phyloP scores from a whole-genome alignment of 768 basidiomycete genomes.

The Serendipita vermifera region DNA sequence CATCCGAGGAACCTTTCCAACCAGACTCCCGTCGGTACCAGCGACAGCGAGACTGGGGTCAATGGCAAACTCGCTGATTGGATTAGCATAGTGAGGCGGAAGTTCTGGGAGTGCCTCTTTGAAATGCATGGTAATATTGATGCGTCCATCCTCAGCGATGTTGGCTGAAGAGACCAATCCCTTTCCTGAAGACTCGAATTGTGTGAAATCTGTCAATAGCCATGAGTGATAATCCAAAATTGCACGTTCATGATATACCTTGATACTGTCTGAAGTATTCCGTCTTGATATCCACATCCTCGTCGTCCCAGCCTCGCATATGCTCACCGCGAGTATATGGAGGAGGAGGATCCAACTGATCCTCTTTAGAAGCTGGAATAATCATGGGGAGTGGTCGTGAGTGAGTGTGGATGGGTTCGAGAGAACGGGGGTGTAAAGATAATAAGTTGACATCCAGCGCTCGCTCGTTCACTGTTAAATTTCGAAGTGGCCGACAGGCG shows the following conservation, averaged over 20 bases:
- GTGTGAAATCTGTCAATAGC: constrained; percentile 24
- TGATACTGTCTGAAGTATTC: too few relatives aligned
- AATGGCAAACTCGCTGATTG: constrained; percentile 39
- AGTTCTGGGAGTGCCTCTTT: constrained; percentile 39
- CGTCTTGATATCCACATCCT: too few relatives aligned
- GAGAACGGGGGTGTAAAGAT: too few relatives aligned
- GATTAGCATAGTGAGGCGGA: constrained; percentile 32
- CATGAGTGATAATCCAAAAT: neutral
- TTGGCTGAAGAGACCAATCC: constrained; percentile 33
- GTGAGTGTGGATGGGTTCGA: too few relatives aligned
- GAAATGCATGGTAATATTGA: constrained; percentile 35
- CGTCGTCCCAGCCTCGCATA: too few relatives aligned
- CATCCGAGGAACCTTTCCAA: constrained; percentile 22
- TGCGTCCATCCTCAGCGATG: constrained; percentile 34
- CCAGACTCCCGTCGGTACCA: neutral
- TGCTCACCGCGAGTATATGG: too few relatives aligned
- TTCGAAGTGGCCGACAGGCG: too few relatives aligned
- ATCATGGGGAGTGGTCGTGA: too few relatives aligned
- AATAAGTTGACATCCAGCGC: too few relatives aligned
- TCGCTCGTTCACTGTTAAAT: too few relatives aligned
- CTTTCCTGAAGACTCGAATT: constrained; percentile 29
- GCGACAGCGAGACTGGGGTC: constrained; percentile 19
- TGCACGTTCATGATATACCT: neutral
- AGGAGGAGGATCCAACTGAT: too few relatives aligned
- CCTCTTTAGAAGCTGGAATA: too few relatives aligned